phyloP scores from a whole-genome alignment of 441 rosid genomes.

The Erodium texanum region DNA sequence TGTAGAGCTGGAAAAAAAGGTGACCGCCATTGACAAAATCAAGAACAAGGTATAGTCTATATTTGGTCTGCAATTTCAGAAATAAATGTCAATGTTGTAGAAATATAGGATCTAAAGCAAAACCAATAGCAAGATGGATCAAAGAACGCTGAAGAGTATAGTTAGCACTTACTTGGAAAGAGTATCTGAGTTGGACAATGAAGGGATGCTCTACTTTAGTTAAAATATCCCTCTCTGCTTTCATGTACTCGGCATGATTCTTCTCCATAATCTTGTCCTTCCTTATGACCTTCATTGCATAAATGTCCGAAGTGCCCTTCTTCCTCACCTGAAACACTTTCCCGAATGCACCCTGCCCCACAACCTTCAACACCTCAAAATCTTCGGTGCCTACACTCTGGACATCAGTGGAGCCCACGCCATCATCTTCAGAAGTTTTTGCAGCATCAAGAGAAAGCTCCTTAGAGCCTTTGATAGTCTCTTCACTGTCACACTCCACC shows the following conservation, averaged over 20 bases:
- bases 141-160: neutral
- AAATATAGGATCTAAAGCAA: neutral
- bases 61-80: constrained; percentile 57
- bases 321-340: constrained; percentile 89
- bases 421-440: constrained; percentile 17
- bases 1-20: constrained; percentile 89
- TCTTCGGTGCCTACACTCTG: constrained; percentile 57
- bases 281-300: constrained; percentile 96
- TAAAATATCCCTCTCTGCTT: constrained; percentile 84
- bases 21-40: constrained; percentile 96
- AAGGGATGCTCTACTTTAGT: constrained; percentile 81
- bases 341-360: constrained; percentile 94
- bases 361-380: constrained; percentile 81
- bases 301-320: constrained; percentile 68
- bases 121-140: neutral
- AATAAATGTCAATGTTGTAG: neutral
- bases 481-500: constrained; percentile 34
- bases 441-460: constrained; percentile 28
- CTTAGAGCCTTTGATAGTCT: constrained; percentile 24
- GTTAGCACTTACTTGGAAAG: constrained; percentile 60
- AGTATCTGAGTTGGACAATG: constrained; percentile 76
- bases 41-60: constrained; percentile 72
- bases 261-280: constrained; percentile 89
- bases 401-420: constrained; percentile 19
- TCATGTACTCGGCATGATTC: constrained; percentile 90